Evolutionary conservation across 2,329 filamentous ascomycete species (phyloP).

Genomic region (Didymella segeticola): DNA sequence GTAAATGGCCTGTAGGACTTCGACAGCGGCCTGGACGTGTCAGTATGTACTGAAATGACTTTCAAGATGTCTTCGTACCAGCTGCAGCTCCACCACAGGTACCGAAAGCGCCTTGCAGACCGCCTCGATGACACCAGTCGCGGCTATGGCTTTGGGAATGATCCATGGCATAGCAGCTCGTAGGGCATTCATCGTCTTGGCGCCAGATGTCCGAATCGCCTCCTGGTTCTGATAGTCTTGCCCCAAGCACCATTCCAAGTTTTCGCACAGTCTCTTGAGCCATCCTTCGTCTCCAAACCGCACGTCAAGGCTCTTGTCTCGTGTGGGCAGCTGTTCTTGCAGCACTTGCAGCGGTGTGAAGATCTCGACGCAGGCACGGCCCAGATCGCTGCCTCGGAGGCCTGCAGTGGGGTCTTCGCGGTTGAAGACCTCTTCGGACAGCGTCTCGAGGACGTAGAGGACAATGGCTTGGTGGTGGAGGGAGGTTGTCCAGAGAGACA

Average conservation of each 20-base stretch:
- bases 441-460: conserved; percentile 83
- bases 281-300: conserved; percentile 85
- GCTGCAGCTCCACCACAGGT: conserved; percentile 44
- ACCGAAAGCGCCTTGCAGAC: conserved; percentile 50
- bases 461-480: conserved; percentile 82
- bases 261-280: conserved; percentile 76
- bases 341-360: conserved; percentile 83
- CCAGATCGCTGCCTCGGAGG: conserved; percentile 81
- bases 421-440: conserved; percentile 94
- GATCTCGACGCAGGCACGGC: conserved; percentile 90
- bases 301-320: conserved; percentile 72
- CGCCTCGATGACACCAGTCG: conserved; percentile 51
- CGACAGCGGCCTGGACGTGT: conserved; percentile 63
- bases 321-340: conserved; percentile 75
- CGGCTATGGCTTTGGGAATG: conserved; percentile 79
- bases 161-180: conserved; percentile 86
- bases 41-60: conserved; percentile 16
- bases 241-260: conserved; percentile 75
- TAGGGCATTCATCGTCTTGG: conserved; percentile 79
- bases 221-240: conserved; percentile 69
- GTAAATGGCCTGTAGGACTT: conserved; percentile 84
- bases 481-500: conserved; percentile 75
- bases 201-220: conserved; percentile 71
- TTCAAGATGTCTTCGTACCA: conserved; percentile 30
- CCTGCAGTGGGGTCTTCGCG: conserved; percentile 87